Evolutionary conservation across 495 filamentous ascomycete species (phyloP), one percentile per base, ranked within the genome.

Genomic region (Annulohypoxylon nitens): DNA sequence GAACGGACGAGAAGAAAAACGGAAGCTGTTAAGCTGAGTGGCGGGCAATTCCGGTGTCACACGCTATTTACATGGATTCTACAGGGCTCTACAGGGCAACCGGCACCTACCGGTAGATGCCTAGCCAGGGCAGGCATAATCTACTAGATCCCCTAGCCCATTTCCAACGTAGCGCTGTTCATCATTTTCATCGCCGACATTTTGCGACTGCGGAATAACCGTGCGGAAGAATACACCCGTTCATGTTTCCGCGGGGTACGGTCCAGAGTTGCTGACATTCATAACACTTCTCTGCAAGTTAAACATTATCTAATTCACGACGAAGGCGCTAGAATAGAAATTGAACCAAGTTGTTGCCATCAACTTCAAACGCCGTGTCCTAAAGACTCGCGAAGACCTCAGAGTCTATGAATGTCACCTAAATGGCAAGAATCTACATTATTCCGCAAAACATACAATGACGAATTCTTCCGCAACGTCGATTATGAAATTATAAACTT

Each of bases 41-140:
- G 48, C 50, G 50, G 50, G 50, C 50, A 16, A 54, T 33, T 33
- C 54, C 54, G 54, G 39, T 3, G 54, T 39, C 20, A 60, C 36
- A 60, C 36, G 43, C 18, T 47, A 14, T 47, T 47, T 20, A 47
- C 43, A 47, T 47, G 43, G 43, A 20, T 47, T 16, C 8, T 47
- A 47, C 43, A 20, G n/a, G 16, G 43, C 16, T 16, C 8, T 47
- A 47, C 43, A 47, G 43, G 16, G 43, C 16, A 20, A 18, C n/a
- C 43, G 43, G 43, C 18, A 47, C 3, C 18, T 51, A 25, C 48
- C 20, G 39, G 39, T 36, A 36, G 10, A 10, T 7, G 34, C 10
- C 10, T 36, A 36, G 10, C 34, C 34, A 7, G 10, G 34, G 34
- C 10, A 36, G 34, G 34, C 3, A 23, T 23, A 23, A 23, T 23